Base-by-base conservation (phyloP, 306 rosid species). In the Coriaria nepalensis region DNA sequence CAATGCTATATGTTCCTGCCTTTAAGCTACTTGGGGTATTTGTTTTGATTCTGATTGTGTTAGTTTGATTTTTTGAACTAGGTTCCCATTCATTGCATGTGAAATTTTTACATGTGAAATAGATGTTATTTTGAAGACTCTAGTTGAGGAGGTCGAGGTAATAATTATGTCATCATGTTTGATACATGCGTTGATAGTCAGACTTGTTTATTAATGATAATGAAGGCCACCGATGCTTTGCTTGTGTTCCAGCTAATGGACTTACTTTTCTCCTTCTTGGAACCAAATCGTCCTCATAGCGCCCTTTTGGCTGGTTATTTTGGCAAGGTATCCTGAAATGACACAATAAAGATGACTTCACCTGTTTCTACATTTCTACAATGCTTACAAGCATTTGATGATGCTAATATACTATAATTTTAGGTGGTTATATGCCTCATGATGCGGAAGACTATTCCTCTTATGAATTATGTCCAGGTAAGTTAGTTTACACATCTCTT, bases 111-210 rank as follows among this genome's bases (percentile, higher is more conserved):
- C 96, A 14, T 92, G 98, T 70, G 98, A 92, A 75, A 86, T 85
- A 68, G 98, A 92, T 61, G 98, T 82, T 66, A 92, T 92, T 66
- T 72, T 92, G 73, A 92, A 92, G 94, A 80, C 96, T 55, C 66
- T 92, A 68, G 98, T 82, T 55, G 98, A 92, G 66, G 98, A 92
- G 56, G 96, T 82, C 69, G 94, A 92, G 98, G 98, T 92, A 68
- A 20, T 20, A 20, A 20, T 20, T 20, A 20, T 20, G 29, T 20
- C 29, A 3, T 20, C 29, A 20, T 20, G 3, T 20, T 20, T 20
- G 29, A 20, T 20, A 20, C 29, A 20, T 20, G 29, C 29, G 1
- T 20, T 3, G 29, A 3, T 20, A 20, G 29, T 20, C 29, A 20
- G 29, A 1, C 3, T 20, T 20, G 3, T 20, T 20, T 20, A 20